Evolutionary conservation across 169 alveolate species (phyloP), one percentile per base, ranked within the genome.

Genomic region (Plasmodium adleri): DNA sequence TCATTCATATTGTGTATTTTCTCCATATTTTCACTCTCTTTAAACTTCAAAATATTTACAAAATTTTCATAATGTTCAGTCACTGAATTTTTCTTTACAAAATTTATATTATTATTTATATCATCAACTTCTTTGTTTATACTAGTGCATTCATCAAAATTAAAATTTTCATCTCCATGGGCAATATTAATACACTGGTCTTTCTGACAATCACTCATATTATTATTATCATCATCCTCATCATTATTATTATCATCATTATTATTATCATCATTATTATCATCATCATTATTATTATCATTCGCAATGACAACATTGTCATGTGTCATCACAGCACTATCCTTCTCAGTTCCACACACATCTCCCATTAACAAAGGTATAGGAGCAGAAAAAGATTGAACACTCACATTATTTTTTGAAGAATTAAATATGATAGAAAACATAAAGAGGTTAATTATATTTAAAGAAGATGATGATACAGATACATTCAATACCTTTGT

Each of bases 341-440:
- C 24, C 10, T 56, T 22, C 24, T 56, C 24, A 3, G 17, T 56
- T 8, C 24, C 52, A 54, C 67, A 58, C 15, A 83, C 72, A 13
- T 83, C 91, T 8, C 91, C 91, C 91, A 83, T 83, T 12, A 83
- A 73, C 10, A 83, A 60, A 2, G 91, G 91, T 9, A 83, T 56
- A 1, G 91, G 91, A 7, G 85, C 74, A 4, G 91, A 83, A 54
- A 83, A 83, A 0, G 91, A 83, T n/a, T 83, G 83, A n/a, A 83
- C 91, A 62, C 85, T 83, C 9, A 83, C 74, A 7, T 72, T 58
- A 28, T 83, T 83, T 49, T 56, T 83, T 10, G 74, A 54, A 8
- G 91, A 54, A 58, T 83, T 83, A 83, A 70, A 58, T 54, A 71
- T 71, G 8, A 83, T 83, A 32, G 86, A 52, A 63, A 83, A 83